Evolutionary conservation across 352 stramenopile genomes (phyloP).

Genomic region (Globisporangium mamillatum): DNA sequence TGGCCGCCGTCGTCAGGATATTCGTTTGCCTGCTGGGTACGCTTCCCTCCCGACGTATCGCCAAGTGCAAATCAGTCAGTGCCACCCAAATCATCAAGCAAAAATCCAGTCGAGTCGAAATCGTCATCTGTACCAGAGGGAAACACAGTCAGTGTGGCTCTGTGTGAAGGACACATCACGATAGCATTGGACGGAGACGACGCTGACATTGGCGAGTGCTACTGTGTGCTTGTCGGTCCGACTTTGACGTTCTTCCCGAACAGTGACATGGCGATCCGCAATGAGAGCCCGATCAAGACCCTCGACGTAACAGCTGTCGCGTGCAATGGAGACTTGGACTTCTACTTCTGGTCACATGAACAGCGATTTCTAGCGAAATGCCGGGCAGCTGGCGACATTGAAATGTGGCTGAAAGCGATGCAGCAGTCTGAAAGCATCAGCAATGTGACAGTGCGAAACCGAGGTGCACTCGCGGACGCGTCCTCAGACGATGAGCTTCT

Average conservation of each 20-base stretch:
- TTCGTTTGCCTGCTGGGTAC: constrained; percentile 73
- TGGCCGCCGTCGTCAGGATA: constrained; percentile 77
- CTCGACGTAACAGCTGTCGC: constrained; percentile 45
- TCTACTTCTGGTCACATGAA: constrained; percentile 49
- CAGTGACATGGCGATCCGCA: constrained; percentile 28
- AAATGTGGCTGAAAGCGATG: constrained; percentile 65
- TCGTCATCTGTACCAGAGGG: neutral
- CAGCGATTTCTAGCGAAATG: constrained; percentile 36
- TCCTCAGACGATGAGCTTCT: constrained; percentile 25
- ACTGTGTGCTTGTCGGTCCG: constrained; percentile 61
- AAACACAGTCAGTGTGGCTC: constrained; percentile 30
- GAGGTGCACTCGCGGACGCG: constrained; percentile 16
- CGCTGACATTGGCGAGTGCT: constrained; percentile 30
- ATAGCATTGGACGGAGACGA: constrained; percentile 43
- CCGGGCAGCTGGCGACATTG: constrained; percentile 23
- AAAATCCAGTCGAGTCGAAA: neutral
- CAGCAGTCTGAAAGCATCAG: constrained; percentile 46
- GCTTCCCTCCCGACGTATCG: constrained; percentile 34
- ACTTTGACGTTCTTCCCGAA: constrained; percentile 58
- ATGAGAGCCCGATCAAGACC: constrained; percentile 30
- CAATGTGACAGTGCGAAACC: constrained; percentile 26
- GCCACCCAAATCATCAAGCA: neutral
- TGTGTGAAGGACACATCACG: constrained; percentile 58
- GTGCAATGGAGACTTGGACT: constrained; percentile 30
- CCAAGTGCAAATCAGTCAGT: neutral